phyloP scores from a whole-genome alignment of 2,329 filamentous ascomycete genomes.

The Penicillium sp. region DNA sequence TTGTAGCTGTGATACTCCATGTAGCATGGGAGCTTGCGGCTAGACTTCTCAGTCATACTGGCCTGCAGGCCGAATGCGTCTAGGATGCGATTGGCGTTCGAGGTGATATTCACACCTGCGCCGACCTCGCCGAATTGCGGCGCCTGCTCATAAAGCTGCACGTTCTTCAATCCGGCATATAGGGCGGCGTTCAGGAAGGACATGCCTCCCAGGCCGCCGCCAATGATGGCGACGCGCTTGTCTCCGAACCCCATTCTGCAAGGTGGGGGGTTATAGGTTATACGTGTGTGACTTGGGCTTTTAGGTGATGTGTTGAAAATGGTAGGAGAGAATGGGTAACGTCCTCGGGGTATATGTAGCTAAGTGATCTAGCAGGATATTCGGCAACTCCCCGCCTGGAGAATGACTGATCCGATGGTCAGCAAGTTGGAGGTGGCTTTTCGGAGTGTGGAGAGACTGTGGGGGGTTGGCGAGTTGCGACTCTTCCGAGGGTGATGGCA shows the following conservation, averaged over 20 bases:
- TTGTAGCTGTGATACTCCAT: slow-evolving; percentile 37
- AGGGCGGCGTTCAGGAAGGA: slow-evolving; percentile 42
- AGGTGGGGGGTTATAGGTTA: neutral
- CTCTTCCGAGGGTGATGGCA: slow-evolving; percentile 16
- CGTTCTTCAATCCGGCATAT: slow-evolving; percentile 35
- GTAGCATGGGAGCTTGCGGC: slow-evolving; percentile 35
- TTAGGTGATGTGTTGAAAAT: neutral
- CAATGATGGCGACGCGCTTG: slow-evolving; percentile 38
- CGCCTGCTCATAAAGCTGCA: slow-evolving; percentile 44
- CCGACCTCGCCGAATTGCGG: slow-evolving; percentile 43
- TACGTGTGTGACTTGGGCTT: neutral
- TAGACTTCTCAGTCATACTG: slow-evolving; percentile 40
- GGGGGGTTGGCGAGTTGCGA: slow-evolving; percentile 7
- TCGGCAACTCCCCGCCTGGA: slow-evolving; percentile 17
- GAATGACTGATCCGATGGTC: slow-evolving; percentile 21
- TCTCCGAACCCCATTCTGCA: slow-evolving; percentile 33
- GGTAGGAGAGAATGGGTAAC: neutral
- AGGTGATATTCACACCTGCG: slow-evolving; percentile 43
- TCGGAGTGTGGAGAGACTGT: slow-evolving; percentile 26
- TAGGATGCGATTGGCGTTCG: slow-evolving; percentile 41
- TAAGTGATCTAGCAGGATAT: neutral
- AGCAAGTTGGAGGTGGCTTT: slow-evolving; percentile 14
- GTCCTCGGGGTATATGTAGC: slow-evolving; percentile 14
- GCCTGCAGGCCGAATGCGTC: slow-evolving; percentile 37
- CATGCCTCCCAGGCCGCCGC: slow-evolving; percentile 44